Evolutionary conservation across 768 basidiomycete species (phyloP).

Genomic region (Kwoniella newhampshirensis): DNA sequence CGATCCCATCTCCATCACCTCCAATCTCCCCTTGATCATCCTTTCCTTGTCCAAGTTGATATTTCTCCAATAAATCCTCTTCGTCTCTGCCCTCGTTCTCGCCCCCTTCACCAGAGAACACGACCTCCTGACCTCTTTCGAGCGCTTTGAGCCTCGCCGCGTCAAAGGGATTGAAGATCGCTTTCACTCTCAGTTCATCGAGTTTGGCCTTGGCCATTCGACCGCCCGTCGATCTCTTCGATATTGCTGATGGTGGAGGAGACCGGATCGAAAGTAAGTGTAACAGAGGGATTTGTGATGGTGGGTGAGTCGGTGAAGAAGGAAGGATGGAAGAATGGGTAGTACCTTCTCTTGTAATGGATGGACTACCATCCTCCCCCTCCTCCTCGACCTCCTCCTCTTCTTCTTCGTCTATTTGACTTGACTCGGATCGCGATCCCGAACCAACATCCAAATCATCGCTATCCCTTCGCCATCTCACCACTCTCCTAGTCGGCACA

Average conservation of each 20-base stretch:
- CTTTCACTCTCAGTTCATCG: constrained; percentile 31
- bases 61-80: constrained; percentile 11
- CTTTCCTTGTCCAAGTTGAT: no score
- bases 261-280: constrained; percentile 17
- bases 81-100: constrained; percentile 20
- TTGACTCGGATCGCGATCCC: background rate
- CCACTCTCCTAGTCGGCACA: constrained; percentile 25
- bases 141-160: constrained; percentile 23
- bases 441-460: background rate
- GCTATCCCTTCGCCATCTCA: constrained; percentile 5
- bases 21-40: constrained; percentile 1
- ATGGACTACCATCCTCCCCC: background rate
- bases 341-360: background rate
- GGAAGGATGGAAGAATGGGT: constrained; percentile 11
- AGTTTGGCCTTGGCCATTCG: constrained; percentile 9
- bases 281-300: constrained; percentile 15
- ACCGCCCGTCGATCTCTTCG: background rate
- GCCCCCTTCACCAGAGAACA: constrained; percentile 20
- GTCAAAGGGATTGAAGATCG: constrained; percentile 32
- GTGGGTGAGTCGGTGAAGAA: background rate
- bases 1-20: constrained; percentile 21
- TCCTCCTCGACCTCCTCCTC: constrained; percentile 7
- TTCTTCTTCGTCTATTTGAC: constrained; percentile 1
- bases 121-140: constrained; percentile 38
- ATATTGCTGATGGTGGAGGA: background rate